Evolutionary conservation across 2,329 filamentous ascomycete species (phyloP), one percentile per base, ranked within the genome.

Genomic region (Hortaea sp.): DNA sequence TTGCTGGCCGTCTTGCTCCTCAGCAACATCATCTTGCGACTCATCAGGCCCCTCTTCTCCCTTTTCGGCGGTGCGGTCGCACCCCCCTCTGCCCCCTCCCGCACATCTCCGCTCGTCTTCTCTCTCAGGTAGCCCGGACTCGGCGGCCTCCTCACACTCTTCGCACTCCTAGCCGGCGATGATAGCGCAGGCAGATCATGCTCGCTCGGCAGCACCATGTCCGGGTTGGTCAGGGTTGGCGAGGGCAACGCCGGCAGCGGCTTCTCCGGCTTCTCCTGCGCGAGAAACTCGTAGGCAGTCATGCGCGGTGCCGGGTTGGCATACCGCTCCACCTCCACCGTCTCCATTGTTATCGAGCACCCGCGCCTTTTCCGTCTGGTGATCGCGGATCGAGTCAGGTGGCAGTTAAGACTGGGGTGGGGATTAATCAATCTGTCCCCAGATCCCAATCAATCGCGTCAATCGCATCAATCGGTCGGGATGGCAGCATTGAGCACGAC

Each of bases 191-290:
- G 46, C 5, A 52, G 30, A 27, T 37, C 41, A 34, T 34, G 13
- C 42, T 49, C 81, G 62, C 84, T 81, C 50, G 89, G 89, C 44
- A 95, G 52, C 12, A 95, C 94, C 87, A 95, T 89, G 64, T 94
- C 89, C 44, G 88, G 88, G 65, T 95, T 94, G 46, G 88, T 94
- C 59, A 95, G 72, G 2, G 89, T 94, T 41, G 89, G 89, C 49
- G 87, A 94, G 9, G 79, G 80, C 53, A 84, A 81, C 31, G 53
- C 50, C n/a, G 60, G 60, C 44, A 61, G 50, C 37, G 55, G 57
- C 43, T 58, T 58, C 20, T 20, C 20, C 32, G 32, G 32, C 32
- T 35, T 35, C 28, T 57, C 54, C 40, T 42, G 27, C 20, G 10
- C 9, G 20, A 42, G 40, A 5, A 42, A 42, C 29, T 42, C 37